phyloP scores from a whole-genome alignment of 768 basidiomycete genomes.

The Boletellus emodensis region DNA sequence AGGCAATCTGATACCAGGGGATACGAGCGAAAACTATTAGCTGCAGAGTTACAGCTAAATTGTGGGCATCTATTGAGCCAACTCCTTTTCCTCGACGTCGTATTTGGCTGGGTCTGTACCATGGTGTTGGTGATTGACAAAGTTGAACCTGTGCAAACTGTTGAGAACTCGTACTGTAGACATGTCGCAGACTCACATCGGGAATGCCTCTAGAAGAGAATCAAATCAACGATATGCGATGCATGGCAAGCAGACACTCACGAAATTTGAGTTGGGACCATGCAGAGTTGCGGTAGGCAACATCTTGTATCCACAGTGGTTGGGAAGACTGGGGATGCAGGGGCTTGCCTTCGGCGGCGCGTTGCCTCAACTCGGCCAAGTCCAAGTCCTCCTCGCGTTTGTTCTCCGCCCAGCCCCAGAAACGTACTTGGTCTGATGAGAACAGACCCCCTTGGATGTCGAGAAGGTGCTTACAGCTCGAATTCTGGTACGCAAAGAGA shows the following conservation, averaged over 20 bases:
- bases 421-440: slow-evolving; percentile 57
- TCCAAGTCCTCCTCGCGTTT: slow-evolving; percentile 77
- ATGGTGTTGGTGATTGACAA: slow-evolving; percentile 87
- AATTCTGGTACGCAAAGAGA: slow-evolving; percentile 87
- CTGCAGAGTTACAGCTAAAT: slow-evolving; percentile 7
- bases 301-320: slow-evolving; percentile 79
- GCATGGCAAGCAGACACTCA: slow-evolving; percentile 36
- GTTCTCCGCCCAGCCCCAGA: slow-evolving; percentile 95
- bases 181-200: slow-evolving; percentile 51
- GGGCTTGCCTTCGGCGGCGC: slow-evolving; percentile 73
- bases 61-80: slow-evolving; percentile 16
- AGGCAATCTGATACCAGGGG: neutral
- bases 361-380: slow-evolving; percentile 70
- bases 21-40: neutral
- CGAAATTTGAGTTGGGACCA: slow-evolving; percentile 94
- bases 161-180: slow-evolving; percentile 5
- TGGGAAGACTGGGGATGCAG: slow-evolving; percentile 83
- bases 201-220: slow-evolving; percentile 54
- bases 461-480: slow-evolving; percentile 57
- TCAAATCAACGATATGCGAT: slow-evolving; percentile 9
- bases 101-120: slow-evolving; percentile 86
- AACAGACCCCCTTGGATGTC: slow-evolving; percentile 5
- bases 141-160: slow-evolving; percentile 72
- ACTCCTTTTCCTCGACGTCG: slow-evolving; percentile 35
- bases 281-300: slow-evolving; percentile 83